Evolutionary conservation across 345 rosid genomes (phyloP).

Genomic region (Citrus hindsii): DNA sequence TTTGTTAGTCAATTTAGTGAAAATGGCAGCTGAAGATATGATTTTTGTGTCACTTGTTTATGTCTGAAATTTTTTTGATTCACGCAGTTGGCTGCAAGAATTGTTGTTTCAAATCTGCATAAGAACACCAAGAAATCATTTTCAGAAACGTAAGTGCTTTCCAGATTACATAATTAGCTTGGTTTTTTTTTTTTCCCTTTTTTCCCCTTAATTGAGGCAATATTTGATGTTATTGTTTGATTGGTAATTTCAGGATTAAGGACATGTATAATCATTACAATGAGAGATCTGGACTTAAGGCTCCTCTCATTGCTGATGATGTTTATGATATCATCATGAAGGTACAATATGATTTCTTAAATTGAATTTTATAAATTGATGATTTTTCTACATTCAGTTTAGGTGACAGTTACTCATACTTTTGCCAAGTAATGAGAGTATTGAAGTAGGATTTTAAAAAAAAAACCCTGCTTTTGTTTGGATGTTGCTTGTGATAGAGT

Average conservation of each 20-base stretch:
- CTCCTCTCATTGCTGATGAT: slow-evolving; percentile 90
- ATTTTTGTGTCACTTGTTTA: neutral
- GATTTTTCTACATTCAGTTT: neutral
- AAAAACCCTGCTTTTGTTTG: neutral
- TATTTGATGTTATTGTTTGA: slow-evolving; percentile 1
- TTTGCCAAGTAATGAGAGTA: neutral
- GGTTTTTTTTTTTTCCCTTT: neutral
- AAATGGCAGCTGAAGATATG: neutral
- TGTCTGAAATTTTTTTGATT: neutral
- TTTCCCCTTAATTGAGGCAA: neutral
- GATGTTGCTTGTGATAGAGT: neutral
- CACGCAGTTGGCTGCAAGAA: slow-evolving; percentile 91
- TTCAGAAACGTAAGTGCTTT: slow-evolving; percentile 86
- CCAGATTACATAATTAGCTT: neutral
- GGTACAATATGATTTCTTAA: slow-evolving; percentile 29
- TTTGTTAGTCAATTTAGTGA: neutral
- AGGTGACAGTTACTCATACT: neutral
- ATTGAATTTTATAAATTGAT: neutral
- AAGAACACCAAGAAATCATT: slow-evolving; percentile 92
- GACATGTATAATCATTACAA: slow-evolving; percentile 82
- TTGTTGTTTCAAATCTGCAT: slow-evolving; percentile 94
- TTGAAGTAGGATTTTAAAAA: neutral
- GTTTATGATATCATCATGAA: slow-evolving; percentile 82
- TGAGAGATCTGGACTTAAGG: slow-evolving; percentile 68
- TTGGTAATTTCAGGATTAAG: slow-evolving; percentile 50